Evolutionary conservation across 2,329 filamentous ascomycete species (phyloP).

Genomic region (Penicillium sp.): DNA sequence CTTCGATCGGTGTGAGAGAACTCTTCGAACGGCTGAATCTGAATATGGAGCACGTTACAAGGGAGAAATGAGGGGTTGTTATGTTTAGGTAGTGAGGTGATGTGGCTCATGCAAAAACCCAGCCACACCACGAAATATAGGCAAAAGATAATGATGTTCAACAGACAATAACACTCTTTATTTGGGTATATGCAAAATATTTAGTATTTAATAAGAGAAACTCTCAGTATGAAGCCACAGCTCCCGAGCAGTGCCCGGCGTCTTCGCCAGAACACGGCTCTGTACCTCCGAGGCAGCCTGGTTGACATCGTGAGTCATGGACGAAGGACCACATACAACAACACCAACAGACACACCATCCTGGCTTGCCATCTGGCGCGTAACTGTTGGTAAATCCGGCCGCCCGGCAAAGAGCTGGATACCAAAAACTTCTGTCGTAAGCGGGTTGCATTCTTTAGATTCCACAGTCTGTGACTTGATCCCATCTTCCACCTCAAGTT

Average conservation of each 20-base stretch:
- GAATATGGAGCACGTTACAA: too few species aligned
- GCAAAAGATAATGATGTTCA: too few species aligned
- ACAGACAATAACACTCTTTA: too few species aligned
- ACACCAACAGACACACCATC: slow-evolving; percentile 11
- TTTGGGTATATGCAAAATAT: background rate
- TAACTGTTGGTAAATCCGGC: slow-evolving; percentile 8
- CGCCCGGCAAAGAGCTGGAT: slow-evolving; percentile 12
- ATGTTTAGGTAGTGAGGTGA: too few species aligned
- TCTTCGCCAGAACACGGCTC: slow-evolving; percentile 30
- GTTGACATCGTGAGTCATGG: slow-evolving; percentile 39
- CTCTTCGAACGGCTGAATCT: too few species aligned
- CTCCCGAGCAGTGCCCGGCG: slow-evolving; percentile 20
- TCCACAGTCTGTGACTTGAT: slow-evolving; percentile 1
- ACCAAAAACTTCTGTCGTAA: slow-evolving; percentile 7
- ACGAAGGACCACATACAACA: slow-evolving; percentile 16
- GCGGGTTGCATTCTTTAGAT: slow-evolving; percentile 8
- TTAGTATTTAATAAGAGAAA: slow-evolving; percentile 30
- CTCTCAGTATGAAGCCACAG: slow-evolving; percentile 48
- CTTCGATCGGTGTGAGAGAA: too few species aligned
- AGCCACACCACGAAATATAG: too few species aligned
- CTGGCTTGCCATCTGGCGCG: slow-evolving; percentile 4
- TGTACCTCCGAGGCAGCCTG: slow-evolving; percentile 47
- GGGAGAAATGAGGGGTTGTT: too few species aligned
- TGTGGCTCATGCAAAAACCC: too few species aligned
- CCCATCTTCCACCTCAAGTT: background rate